Evolutionary conservation across 108 stramenopile genomes (phyloP).

Genomic region (Seminavis robusta): DNA sequence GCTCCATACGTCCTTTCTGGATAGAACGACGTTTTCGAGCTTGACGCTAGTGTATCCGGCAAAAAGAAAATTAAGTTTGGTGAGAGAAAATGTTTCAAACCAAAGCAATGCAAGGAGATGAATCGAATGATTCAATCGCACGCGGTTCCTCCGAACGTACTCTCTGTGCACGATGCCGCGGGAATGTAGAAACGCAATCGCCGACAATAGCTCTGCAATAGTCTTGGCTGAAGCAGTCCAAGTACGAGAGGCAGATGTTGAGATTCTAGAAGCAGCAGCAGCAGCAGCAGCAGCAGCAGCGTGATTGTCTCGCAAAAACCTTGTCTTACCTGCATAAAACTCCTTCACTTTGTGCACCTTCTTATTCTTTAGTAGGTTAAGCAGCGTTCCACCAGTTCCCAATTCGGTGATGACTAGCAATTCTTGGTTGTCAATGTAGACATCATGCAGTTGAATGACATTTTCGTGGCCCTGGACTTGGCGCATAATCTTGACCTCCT

Average conservation of each 20-base stretch:
- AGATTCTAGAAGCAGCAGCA: too few relatives aligned
- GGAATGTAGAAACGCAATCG: too few relatives aligned
- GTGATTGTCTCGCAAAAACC: too few relatives aligned
- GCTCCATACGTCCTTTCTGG: slow-evolving; percentile 64
- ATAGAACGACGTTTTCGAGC: slow-evolving; percentile 65
- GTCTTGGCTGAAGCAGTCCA: too few relatives aligned
- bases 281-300: too few relatives aligned
- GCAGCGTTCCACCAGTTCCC: slow-evolving; percentile 59
- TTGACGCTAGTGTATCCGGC: neutral
- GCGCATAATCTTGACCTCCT: slow-evolving; percentile 65
- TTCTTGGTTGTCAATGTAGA: slow-evolving; percentile 32
- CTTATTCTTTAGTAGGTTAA: slow-evolving; percentile 63
- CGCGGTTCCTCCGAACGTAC: too few relatives aligned
- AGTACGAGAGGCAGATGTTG: too few relatives aligned
- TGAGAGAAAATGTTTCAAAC: neutral
- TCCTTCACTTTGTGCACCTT: slow-evolving; percentile 68
- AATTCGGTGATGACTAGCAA: slow-evolving; percentile 55
- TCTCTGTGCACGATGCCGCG: too few relatives aligned
- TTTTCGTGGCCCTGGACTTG: slow-evolving; percentile 45
- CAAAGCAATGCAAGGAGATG: neutral
- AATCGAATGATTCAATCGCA: too few relatives aligned
- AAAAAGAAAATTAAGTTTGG: neutral
- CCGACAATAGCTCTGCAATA: too few relatives aligned
- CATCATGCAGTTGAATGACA: slow-evolving; percentile 42
- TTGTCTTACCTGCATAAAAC: slow-evolving; percentile 54